Evolutionary conservation across 441 rosid species (phyloP).

Genomic region (Syzygium syzygioides): DNA sequence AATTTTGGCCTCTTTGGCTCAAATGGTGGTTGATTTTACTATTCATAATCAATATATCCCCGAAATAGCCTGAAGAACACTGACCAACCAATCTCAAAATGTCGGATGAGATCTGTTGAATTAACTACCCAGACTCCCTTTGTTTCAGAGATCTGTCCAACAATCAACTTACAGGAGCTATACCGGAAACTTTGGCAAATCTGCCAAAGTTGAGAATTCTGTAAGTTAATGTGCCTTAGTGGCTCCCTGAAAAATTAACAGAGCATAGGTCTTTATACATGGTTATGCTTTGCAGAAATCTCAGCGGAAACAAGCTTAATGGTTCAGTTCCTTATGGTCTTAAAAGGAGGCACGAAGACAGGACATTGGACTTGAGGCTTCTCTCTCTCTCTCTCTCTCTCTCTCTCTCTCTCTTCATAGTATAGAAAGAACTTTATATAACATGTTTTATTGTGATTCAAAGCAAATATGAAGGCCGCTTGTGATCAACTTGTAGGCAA

Average conservation of each 20-base stretch:
- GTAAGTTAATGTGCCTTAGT: neutral
- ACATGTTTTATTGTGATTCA: neutral
- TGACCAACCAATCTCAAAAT: too few species aligned
- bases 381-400: too few species aligned
- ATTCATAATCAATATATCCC: neutral
- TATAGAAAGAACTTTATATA: too few species aligned
- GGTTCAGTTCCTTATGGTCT: neutral
- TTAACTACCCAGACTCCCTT: neutral
- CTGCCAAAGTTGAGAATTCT: neutral
- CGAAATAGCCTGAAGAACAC: neutral
- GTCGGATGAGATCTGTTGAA: too few species aligned
- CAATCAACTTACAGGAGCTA: neutral
- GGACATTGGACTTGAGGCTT: fast-evolving
- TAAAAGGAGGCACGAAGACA: fast-evolving
- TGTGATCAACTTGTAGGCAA: neutral
- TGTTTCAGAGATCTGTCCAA: neutral
- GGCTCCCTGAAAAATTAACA: neutral
- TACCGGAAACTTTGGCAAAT: neutral
- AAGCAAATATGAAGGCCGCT: neutral
- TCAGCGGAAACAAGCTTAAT: neutral
- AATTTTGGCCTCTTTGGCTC: neutral
- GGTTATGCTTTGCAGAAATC: neutral
- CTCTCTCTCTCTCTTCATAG: too few species aligned
- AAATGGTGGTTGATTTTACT: too few species aligned
- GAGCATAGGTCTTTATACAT: neutral